Base-by-base conservation (phyloP, 2,329 filamentous ascomycete species). In the Alternaria sp. region DNA sequence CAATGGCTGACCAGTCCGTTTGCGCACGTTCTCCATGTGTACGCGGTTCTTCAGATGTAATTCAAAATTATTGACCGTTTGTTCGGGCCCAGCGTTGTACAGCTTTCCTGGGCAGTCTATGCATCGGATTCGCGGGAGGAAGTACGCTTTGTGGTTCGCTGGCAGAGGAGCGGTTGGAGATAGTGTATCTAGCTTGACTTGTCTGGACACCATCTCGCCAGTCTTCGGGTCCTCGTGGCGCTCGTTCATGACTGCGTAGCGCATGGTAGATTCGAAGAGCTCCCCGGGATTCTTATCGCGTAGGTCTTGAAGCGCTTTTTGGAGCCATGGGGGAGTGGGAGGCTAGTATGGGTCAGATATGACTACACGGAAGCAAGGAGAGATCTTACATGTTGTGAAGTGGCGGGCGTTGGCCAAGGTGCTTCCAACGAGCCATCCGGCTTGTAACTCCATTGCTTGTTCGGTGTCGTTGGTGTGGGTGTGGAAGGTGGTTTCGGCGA, bases 31-130 rank as follows among this genome's bases (percentile, higher is more conserved):
- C 43, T 68, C 67, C 65, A 71, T 73, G 58, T 99, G 96, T 56
- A 86, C 84, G 46, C 91, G 88, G 80, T 97, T 97, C 80, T 90
- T 92, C 52, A 98, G 84, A 82, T 99, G 96, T 1, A 96, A 89
- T 81, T 97, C 93, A 67, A 99, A 99, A 76, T 97, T 97, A 49
- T 90, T 90, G 6, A 95, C 92, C 3, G 93, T 93, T 77, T 87
- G 91, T 23, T 91, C 93, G 0, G 94, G 93, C 0, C 93, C 92
- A 0, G 94, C 93, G 0, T 94, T 97, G 80, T 99, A 99, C 11
- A 97, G 84, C 80, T 97, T 98, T 28, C 93, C 93, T 0, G 93
- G 93, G 77, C 96, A 98, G 79, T 99, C 96, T 50, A 91, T 88
- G 79, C 96, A 99, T 62, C 93, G 87, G 67, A 99, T 97, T 54